Percentiles rank a stretch among this genome's conserved stretches.
These are phyloP conservation scores for Acanthamoeba healyi DNA, from an alignment of 208 protist species.

Conservation along the genomic window DNA sequence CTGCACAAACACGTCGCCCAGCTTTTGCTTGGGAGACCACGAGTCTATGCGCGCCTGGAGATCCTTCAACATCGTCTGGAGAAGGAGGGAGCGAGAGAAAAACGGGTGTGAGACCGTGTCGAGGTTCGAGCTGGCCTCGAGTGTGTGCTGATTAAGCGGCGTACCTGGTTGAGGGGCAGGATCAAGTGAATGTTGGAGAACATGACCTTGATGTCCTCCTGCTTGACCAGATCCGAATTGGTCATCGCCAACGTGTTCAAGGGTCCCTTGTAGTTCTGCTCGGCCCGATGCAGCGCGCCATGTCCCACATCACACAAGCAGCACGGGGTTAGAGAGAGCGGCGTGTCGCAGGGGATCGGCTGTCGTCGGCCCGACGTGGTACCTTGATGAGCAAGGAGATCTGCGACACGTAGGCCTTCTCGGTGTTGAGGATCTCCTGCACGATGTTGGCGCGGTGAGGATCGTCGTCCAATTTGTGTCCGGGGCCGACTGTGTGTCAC, in stretches of 20 bases:
- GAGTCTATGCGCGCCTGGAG: neutral
- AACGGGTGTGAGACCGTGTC: too few species aligned
- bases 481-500: neutral
- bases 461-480: constrained; percentile 27
- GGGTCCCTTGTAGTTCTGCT: constrained; percentile 37
- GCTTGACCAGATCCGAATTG: constrained; percentile 1
- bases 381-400: constrained; percentile 11
- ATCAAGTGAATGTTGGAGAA: constrained; percentile 27
- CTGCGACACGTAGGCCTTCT: neutral
- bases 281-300: too few species aligned
- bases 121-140: too few species aligned
- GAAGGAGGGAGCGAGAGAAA: too few species aligned
- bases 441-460: constrained; percentile 12
- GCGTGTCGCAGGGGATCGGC: neutral
- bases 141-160: too few species aligned
- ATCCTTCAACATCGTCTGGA: constrained; percentile 1
- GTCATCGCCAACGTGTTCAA: constrained; percentile 31
- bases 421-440: neutral
- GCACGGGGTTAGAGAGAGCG: too few species aligned
- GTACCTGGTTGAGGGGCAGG: constrained; percentile 13
- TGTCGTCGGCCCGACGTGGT: neutral
- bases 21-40: constrained; percentile 30
- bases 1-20: constrained; percentile 7
- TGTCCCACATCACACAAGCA: too few species aligned
- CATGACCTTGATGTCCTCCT: constrained; percentile 51